Base-by-base conservation (phyloP, 306 rosid genomes). In the Trifolium pratense region DNA sequence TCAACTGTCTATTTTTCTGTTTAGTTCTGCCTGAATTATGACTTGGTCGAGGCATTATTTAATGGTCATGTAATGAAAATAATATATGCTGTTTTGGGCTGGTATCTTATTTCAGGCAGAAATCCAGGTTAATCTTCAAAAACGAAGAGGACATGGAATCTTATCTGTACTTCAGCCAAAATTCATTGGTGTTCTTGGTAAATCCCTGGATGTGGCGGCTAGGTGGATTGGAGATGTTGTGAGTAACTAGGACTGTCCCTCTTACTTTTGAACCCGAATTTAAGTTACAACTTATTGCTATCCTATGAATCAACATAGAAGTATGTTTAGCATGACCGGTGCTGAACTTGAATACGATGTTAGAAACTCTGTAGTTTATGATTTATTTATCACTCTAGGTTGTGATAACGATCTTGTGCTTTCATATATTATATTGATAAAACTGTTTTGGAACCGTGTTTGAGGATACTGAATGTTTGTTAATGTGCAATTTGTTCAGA, bases 221-320 rank as follows among this genome's bases (percentile, higher is more conserved):
- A 85, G 97, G 87, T 94, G 98, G 98, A 91, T 95, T 82, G 98
- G 98, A 78, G 97, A 94, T 77, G 98, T 94, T 73, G 98, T 94
- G 83, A 94, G 98, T 86, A 56, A 79, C 79, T 68, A 17, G 14
- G 20, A 43, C 76, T 78, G 49, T 59, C 58, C 53, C 55, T 71
- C 45, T 71, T 73, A 71, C n/a, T 51, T 64, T 77, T 75, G 39
- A 57, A 62, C 31, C 49, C 65, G 45, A 49, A 70, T 68, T 66
- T 48, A 18, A 56, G 20, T 29, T 75, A 21, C 53, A 23, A n/a
- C 31, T 29, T 55, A 69, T 56, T 5, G 48, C 34, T 77, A 66
- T 67, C 69, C 17, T 49, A 43, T 43, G 31, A 51, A 56, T 65
- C 23, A 73, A 76, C 57, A 5, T 37, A 70, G 58, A 51, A 74